Percentiles rank a stretch among this genome's conserved stretches.
Conservation (phyloP, 345 rosid species). For the Ceriops tagal region DNA sequence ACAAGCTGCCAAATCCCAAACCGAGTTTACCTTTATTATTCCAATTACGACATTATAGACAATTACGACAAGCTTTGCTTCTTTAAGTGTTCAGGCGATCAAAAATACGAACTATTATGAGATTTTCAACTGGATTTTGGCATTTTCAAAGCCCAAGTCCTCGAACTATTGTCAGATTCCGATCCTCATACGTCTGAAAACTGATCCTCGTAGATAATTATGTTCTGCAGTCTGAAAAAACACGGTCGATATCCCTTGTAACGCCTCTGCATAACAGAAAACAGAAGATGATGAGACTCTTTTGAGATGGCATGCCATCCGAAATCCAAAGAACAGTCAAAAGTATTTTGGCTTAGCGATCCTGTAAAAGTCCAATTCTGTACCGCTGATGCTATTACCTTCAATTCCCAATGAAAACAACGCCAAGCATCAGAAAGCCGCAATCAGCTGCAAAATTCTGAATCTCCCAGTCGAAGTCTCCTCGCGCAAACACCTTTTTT, state of each 20-base stretch:
- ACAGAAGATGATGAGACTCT: neutral
- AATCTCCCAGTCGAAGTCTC: constrained; percentile 7
- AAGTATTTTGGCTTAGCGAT: neutral
- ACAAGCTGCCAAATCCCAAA: too few relatives aligned
- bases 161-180: constrained; percentile 12
- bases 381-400: too few relatives aligned
- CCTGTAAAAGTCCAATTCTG: constrained; percentile 1
- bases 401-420: constrained; percentile 2
- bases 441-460: constrained; percentile 7
- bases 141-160: constrained; percentile 27
- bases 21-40: neutral
- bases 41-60: constrained; percentile 4
- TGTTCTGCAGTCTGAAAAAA: neutral
- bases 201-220: constrained; percentile 16
- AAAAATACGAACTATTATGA: constrained; percentile 11
- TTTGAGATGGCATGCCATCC: constrained; percentile 3
- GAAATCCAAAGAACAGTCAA: neutral
- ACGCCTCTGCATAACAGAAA: constrained; percentile 22
- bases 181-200: constrained; percentile 5
- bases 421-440: constrained; percentile 9
- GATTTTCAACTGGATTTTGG: constrained; percentile 27
- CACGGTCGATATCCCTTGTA: neutral
- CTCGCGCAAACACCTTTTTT: neutral
- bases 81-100: constrained; percentile 1
- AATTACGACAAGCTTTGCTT: constrained; percentile 18